phyloP scores from a whole-genome alignment of 1,284 basidiomycete genomes.

The Cutaneotrichosporon curvatum region DNA sequence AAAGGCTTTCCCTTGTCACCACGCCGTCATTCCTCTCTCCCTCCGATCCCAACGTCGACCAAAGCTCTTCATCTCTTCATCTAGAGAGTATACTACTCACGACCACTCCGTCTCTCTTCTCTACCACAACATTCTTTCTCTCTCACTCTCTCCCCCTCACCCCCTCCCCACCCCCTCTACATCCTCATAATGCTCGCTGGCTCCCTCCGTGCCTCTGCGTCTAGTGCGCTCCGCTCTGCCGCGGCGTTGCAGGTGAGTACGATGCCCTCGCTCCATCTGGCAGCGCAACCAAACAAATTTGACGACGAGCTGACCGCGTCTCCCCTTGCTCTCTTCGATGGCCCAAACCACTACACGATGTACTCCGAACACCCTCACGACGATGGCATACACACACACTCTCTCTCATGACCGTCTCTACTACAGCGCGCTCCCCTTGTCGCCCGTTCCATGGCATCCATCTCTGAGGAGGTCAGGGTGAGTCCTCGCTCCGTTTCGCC shows the following conservation, averaged over 20 bases:
- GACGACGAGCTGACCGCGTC: conserved; percentile 4
- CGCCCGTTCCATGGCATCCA: conserved; percentile 37
- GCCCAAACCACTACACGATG: neutral
- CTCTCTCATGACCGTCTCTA: no score
- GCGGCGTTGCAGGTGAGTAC: conserved; percentile 16
- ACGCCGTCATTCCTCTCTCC: no score
- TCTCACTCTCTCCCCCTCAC: conserved; percentile 1
- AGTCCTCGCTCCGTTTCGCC: conserved; percentile 12
- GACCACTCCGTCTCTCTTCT: neutral
- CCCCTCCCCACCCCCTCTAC: neutral
- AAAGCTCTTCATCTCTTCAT: no score
- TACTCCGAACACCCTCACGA: no score
- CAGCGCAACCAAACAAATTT: conserved; percentile 14
- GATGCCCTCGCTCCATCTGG: neutral
- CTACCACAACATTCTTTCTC: neutral
- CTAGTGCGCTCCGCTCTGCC: conserved; percentile 24
- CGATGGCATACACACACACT: no score
- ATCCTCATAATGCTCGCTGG: conserved; percentile 27
- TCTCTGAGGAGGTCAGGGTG: conserved; percentile 39
- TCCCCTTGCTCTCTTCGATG: neutral
- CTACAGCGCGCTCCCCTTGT: conserved; percentile 24
- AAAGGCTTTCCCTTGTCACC: no score
- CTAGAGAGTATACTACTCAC: no score
- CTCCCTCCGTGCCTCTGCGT: conserved; percentile 27
- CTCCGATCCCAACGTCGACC: no score